Evolutionary conservation across 1,284 basidiomycete genomes (phyloP), one percentile per base, ranked within the genome.

Genomic region (Cryptococcus hybrid): DNA sequence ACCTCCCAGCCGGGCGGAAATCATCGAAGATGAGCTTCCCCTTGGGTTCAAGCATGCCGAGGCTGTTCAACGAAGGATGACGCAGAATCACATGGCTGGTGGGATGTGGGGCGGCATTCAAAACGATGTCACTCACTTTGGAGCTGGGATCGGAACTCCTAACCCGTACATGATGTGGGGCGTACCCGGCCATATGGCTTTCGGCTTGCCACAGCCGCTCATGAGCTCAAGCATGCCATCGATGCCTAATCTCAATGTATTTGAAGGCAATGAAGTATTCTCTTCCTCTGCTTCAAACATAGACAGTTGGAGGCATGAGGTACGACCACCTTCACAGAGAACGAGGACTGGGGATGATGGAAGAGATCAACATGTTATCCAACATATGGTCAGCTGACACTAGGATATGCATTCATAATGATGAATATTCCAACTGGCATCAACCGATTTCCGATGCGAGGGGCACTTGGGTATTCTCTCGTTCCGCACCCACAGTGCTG

Each of bases 1-100:
- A 47, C 60, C 58, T 35, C 57, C 60, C 7, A 62, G 57, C 34
- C 47, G 56, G 39, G 62, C 60, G 42, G 61, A 63, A 12, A 66
- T 68, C 46, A 66, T 67, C 8, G 73, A 73, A 48, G 73, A 75
- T 62, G 71, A 75, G 58, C 57, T 75, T 6, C 73, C 73, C 2
- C 60, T 75, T 2, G 73, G 64, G 1, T 73, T 66, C 62, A 71
- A 73, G 56, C 67, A 71, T 50, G 67, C 69, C 6, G 63, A 62
- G 13, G 69, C 68, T 7, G 65, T 62, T 15, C 52, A 57, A 24
- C 38, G 47, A 48, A 54, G 54, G 38, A 62, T 56, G 52, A 46
- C 34, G 15, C 50, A 51, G 48, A 51, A 58, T 36, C 34, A 34
- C 15, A 37, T 38, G 24, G 24, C 24, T 37, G 47, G 39, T 15